Base-by-base conservation (phyloP, 192 early-diverging fungal species). In the Geranomyces variabilis region DNA sequence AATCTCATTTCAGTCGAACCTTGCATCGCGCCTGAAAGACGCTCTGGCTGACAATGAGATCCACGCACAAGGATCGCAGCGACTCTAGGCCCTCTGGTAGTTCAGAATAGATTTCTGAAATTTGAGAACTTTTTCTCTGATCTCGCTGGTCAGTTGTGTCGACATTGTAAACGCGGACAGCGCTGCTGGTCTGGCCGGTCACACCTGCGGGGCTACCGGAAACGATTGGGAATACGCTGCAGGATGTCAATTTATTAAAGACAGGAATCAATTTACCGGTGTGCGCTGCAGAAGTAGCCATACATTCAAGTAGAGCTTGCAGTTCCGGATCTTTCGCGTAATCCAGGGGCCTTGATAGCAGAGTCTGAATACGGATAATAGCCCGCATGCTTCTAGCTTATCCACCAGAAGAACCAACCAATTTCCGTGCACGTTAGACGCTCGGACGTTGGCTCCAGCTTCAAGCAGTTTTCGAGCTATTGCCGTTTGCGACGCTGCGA, bases 21-120 rank as follows among this genome's bases (percentile, higher is more conserved):
- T 77, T 80, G 66, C 75, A 80, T 19, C 79, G 30, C 15, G 85
- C 78, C 61, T 73, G 58, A 59, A 80, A 80, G 0, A 75, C 53
- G 30, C 58, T 67, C 29, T 78, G 71, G 48, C 46, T 56, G 47
- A 77, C 57, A 68, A 83, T 67, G 24, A 80, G 68, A 17, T 82
- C 75, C 19, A 75, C 61, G 48, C 61, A 66, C 9, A 80, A 47
- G 14, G 49, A 19, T 36, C 62, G 34, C 26, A 82, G 55, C 28
- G 56, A 7, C 26, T 49, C 28, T 15, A 67, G 5, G 45, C 80
- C 76, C 21, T 63, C 17, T 15, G 81, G 81, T 41, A 82, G 44
- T 47, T 74, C 59, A 9, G 53, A n/a, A 44, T 75, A 66, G 34
- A 69, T 47, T 22, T 73, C 71, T 28, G 41, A 49, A 17, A 78